Conservation (phyloP, 164 flowering plant species). For the Chimonanthus praecox region DNA sequence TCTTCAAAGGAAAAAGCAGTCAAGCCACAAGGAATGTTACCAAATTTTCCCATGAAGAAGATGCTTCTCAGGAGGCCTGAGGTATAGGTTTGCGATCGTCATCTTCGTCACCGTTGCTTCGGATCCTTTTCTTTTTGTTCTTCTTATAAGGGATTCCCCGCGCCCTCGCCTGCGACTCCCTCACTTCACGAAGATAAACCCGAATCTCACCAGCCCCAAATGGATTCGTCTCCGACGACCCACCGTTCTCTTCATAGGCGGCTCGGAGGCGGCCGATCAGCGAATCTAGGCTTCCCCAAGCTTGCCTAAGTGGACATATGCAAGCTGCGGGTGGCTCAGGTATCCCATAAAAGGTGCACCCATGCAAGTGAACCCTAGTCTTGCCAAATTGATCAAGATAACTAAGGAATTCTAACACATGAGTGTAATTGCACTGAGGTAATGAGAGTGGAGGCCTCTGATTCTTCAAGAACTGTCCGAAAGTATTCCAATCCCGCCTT, state of each 20-base stretch:
- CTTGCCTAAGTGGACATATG: slow-evolving; percentile 39
- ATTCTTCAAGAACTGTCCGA: slow-evolving; percentile 42
- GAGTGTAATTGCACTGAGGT: slow-evolving; percentile 31
- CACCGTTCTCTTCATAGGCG: slow-evolving; percentile 43
- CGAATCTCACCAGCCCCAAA: slow-evolving; percentile 34
- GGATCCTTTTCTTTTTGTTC: slow-evolving; percentile 40
- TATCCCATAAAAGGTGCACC: slow-evolving; percentile 36
- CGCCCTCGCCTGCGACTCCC: slow-evolving; percentile 43
- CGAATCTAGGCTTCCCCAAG: slow-evolving; percentile 43
- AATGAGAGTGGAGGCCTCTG: slow-evolving; percentile 36
- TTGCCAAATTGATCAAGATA: slow-evolving; percentile 44
- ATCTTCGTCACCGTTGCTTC: slow-evolving; percentile 9
- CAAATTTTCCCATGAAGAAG: slow-evolving; percentile 7
- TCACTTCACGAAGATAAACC: slow-evolving; percentile 38
- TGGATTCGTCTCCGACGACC: slow-evolving; percentile 38
- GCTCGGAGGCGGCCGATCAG: slow-evolving; percentile 41
- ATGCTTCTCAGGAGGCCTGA: slow-evolving; percentile 12
- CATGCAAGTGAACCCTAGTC: slow-evolving; percentile 38
- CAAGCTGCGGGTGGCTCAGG: slow-evolving; percentile 52
- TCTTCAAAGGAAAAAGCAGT: too few relatives aligned
- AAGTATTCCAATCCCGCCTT: slow-evolving; percentile 43
- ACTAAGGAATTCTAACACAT: slow-evolving; percentile 34
- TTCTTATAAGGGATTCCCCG: slow-evolving; percentile 40
- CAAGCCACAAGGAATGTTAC: not conserved
- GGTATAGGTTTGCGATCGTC: slow-evolving; percentile 14